These are phyloP conservation scores for Beauveria medogensis DNA, from an alignment of 2,329 filamentous ascomycete genomes.

Conservation along the genomic window DNA sequence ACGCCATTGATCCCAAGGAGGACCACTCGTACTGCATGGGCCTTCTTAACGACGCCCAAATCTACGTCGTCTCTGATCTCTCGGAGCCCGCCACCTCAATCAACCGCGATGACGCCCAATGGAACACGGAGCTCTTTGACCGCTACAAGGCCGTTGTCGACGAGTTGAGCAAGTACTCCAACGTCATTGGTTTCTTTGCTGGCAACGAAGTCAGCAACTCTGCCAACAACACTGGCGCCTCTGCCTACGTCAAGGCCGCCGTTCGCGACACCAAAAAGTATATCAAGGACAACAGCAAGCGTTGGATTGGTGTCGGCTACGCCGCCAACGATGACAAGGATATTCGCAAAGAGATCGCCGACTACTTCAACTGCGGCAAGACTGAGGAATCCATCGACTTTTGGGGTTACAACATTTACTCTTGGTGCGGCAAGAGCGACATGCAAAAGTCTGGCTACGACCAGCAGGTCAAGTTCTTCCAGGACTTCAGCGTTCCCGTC, in stretches of 20 bases:
- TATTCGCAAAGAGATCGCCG: conserved; percentile 72
- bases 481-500: conserved; percentile 80
- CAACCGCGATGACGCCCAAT: conserved; percentile 69
- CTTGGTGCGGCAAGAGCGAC: conserved; percentile 86
- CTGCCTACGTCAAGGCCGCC: conserved; percentile 93
- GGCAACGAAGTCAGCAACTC: conserved; percentile 96
- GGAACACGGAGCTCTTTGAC: conserved; percentile 69
- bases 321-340: conserved; percentile 86
- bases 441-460: conserved; percentile 73
- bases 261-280: conserved; percentile 94
- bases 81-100: conserved; percentile 76
- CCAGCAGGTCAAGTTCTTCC: conserved; percentile 77
- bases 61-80: conserved; percentile 92
- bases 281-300: conserved; percentile 73
- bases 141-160: conserved; percentile 85
- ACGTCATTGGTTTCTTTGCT: conserved; percentile 95
- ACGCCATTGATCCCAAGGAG: conserved; percentile 73
- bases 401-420: conserved; percentile 99
- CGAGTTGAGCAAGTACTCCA: conserved; percentile 71
- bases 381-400: conserved; percentile 71
- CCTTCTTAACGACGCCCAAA: conserved; percentile 71
- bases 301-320: conserved; percentile 83
- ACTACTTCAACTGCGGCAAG: conserved; percentile 88
- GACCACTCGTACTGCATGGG: conserved; percentile 83
- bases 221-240: conserved; percentile 79